Evolutionary conservation across 345 rosid species (phyloP), one percentile per base, ranked within the genome.

Genomic region (Ailanthus altissimus): DNA sequence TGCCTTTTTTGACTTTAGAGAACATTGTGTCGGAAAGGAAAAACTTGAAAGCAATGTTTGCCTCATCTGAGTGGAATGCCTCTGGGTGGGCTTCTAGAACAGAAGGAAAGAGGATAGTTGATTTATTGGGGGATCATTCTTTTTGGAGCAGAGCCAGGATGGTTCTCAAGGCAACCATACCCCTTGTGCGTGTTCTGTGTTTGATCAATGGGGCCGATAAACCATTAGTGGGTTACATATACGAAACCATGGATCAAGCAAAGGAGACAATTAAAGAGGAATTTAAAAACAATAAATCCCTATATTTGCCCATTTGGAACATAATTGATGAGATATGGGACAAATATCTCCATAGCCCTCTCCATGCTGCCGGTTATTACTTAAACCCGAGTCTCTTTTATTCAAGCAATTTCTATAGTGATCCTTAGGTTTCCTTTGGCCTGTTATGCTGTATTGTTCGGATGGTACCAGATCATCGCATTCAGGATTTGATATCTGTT

Each of bases 341-440:
- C 42, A 71, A 61, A 1, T 67, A 82, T 65, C 86, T 92, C 42
- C 87, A 87, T 64, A 87, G 79, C 71, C 90, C 90, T 74, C 85
- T 92, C 26, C 97, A 91, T 85, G 91, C 86, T 56, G 89, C 93
- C 8, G 95, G 89, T 57, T 89, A 87, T 74, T 88, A 81, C 78
- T 75, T 93, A 58, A 89, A 93, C 78, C 92, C 97, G 3, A 45
- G 67, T 46, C 67, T 86, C 38, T 89, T 87, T 78, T 88, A 88
- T 85, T 81, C 90, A 28, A 73, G 78, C 50, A 84, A 79, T 57
- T 89, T 93, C 66, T 45, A 74, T 74, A 65, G 66, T 43, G 92
- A 89, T 60, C 16, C 47, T 2, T 91, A 91, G 79, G 90, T 91
- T 53, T 45, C 83, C 70, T 73, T 73, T 8, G 94, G 92, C 58